Evolutionary conservation across 306 rosid species (phyloP), one percentile per base, ranked within the genome.

Genomic region (Oemleria cerasiformis): DNA sequence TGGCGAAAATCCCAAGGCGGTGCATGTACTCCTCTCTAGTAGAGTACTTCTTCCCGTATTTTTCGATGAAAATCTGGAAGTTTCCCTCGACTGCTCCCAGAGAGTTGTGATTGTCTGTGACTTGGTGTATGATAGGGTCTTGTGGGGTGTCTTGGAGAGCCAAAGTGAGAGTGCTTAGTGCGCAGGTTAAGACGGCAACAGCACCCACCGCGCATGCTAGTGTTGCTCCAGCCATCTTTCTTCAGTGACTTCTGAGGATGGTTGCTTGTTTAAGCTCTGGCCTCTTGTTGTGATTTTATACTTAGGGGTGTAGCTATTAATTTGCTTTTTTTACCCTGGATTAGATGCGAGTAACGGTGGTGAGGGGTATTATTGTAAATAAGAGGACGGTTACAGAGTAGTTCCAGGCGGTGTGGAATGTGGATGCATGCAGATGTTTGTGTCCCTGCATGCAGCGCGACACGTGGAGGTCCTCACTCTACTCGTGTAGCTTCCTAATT

Each of bases 21-120:
- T 71, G 94, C 16, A 90, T 30, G 74, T 93, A 90, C 88, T 90
- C 97, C 72, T 88, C 82, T 75, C 78, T 83, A 4, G 88, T 90
- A 3, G 75, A 53, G 44, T 93, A 93, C 8, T 34, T 61, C 77
- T 83, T 93, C 65, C 83, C 92, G 79, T 84, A 86, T 43, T 66
- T 81, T 48, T 86, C 78, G 84, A 90, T 84, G 89, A 93, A 90
- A 49, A 51, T 20, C 70, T 74, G 68, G 92, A 93, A 90, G 75
- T 77, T 83, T 10, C 43, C 86, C 89, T 93, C 96, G 3, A 84
- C 73, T 0, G 75, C 81, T 3, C 84, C 78, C 47, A 61, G 63
- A 8, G 45, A 2, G 14, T 50, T 23, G 14, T 19, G 69, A 25
- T 67, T 73, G n/a, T 83, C 84, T 4, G 83, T 75, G 36, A 80